A percentile compares a stretch with the other conserved stretches of the same genome.
phyloP scores from a whole-genome alignment of 495 filamentous ascomycete species.

The Podospora pseudopauciseta region DNA sequence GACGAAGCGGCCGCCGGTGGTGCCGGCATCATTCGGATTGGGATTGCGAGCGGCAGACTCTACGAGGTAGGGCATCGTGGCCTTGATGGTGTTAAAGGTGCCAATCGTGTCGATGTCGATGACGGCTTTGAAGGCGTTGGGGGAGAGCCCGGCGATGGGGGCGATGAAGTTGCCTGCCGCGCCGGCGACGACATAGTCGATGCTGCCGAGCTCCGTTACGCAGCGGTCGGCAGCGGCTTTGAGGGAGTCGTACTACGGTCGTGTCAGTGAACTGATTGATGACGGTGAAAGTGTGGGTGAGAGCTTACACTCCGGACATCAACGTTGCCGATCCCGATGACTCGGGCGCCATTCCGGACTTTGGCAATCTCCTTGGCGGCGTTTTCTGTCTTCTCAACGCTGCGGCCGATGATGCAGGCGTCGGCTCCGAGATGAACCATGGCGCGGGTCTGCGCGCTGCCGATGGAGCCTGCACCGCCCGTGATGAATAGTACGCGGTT shows the following conservation, averaged over 20 bases:
- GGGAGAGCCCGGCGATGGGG: slow-evolving; percentile 71
- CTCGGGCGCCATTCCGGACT: slow-evolving; percentile 69
- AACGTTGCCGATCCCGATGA: slow-evolving; percentile 77
- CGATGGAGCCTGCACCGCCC: slow-evolving; percentile 89
- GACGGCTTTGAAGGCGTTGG: slow-evolving; percentile 91
- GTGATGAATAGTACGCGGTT: slow-evolving; percentile 95
- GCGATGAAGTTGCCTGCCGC: slow-evolving; percentile 96
- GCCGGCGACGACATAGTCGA: slow-evolving; percentile 95
- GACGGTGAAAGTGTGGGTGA: neutral
- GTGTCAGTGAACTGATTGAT: neutral
- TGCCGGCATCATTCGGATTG: slow-evolving; percentile 40
- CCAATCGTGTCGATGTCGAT: slow-evolving; percentile 95
- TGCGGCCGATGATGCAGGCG: slow-evolving; percentile 89
- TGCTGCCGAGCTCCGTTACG: slow-evolving; percentile 72
- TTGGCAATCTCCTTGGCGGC: slow-evolving; percentile 78
- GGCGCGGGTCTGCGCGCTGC: slow-evolving; percentile 87
- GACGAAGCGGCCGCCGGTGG: slow-evolving; percentile 78
- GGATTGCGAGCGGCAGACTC: slow-evolving; percentile 63
- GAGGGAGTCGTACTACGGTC: slow-evolving; percentile 55
- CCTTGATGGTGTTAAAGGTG: slow-evolving; percentile 92
- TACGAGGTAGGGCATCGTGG: slow-evolving; percentile 73
- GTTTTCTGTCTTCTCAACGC: slow-evolving; percentile 79
- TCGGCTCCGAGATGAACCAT: slow-evolving; percentile 88
- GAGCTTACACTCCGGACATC: slow-evolving; percentile 65
- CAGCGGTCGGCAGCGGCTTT: slow-evolving; percentile 72